Evolutionary conservation across 208 protist genomes (phyloP), one percentile per base, ranked within the genome.

Genomic region (Acanthamoeba divionensis): DNA sequence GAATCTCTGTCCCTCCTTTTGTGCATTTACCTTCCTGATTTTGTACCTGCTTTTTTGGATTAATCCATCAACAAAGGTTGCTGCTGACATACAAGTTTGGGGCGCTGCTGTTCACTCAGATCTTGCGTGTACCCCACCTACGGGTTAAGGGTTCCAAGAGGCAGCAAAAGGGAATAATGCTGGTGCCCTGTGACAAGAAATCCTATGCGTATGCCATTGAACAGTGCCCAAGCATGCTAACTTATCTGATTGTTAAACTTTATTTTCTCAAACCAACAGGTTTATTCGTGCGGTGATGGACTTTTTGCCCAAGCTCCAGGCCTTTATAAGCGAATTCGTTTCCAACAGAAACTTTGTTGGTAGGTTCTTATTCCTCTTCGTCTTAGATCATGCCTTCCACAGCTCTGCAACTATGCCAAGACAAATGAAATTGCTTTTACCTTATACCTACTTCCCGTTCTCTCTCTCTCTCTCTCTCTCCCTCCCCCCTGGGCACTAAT

Each of bases 301-400:
- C n/a, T 85, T 85, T 41, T 38, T 85, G 29, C 50, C 54, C 36
- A 57, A 65, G 29, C 75, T 85, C 5, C 75, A 65, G 45, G 21
- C 75, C 45, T 85, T 85, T n/a, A 85, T 85, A 8, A 33, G 52
- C 52, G 75, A 85, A 41, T 85, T 85, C 31, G 75, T 85, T 31
- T 38, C 50, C 45, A 85, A 85, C 75, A 85, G 65, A 55, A 85
- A 85, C 54, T 85, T 85, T 85, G 75, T 85, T n/a, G 75, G 75
- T 85, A 41, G 18, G 73, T 15, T 2, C 5, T 2, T 63, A 71
- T 71, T 2, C 26, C 26, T 71, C 18, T 31, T 29, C 26, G n/a
- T 26, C 47, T 18, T 4, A 7, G 21, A 33, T 26, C 18, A 71
- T 71, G 38, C 31, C 24, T 63, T 33, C 31, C 1, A 63, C 24